These are phyloP conservation scores for Sinapis alba DNA, from an alignment of 441 rosid genomes.

Conservation along the genomic window DNA sequence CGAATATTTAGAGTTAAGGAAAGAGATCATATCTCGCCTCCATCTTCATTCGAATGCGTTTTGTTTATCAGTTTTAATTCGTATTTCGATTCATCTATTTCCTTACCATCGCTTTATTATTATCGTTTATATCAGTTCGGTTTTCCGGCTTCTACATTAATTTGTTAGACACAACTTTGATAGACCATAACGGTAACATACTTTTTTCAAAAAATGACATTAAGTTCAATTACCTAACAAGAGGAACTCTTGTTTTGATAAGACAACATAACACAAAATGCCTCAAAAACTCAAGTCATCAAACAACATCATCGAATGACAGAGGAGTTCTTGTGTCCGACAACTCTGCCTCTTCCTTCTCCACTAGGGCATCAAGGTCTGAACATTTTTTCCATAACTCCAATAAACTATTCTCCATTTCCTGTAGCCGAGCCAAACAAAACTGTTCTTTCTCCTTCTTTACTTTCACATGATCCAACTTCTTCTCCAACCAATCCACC, in stretches of 20 bases:
- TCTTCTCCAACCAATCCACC: slow-evolving; percentile 25
- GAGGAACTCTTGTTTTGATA: background rate
- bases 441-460: slow-evolving; percentile 16
- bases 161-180: background rate
- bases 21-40: too few relatives aligned
- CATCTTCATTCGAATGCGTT: too few relatives aligned
- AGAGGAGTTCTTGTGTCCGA: background rate
- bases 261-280: background rate
- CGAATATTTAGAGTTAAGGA: too few relatives aligned
- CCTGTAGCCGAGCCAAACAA: background rate
- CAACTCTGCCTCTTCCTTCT: slow-evolving; percentile 1
- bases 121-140: too few relatives aligned
- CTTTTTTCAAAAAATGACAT: background rate
- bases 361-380: background rate
- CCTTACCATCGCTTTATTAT: too few relatives aligned
- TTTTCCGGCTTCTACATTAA: too few relatives aligned
- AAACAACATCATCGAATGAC: background rate
- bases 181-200: background rate
- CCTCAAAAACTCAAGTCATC: background rate
- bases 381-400: background rate
- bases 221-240: background rate
- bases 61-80: too few relatives aligned
- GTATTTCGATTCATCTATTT: too few relatives aligned
- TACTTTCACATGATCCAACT: background rate
- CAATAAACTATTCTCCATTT: slow-evolving; percentile 2